Base-by-base conservation (phyloP, 139 green algal genomes). In the Volvox africanus region DNA sequence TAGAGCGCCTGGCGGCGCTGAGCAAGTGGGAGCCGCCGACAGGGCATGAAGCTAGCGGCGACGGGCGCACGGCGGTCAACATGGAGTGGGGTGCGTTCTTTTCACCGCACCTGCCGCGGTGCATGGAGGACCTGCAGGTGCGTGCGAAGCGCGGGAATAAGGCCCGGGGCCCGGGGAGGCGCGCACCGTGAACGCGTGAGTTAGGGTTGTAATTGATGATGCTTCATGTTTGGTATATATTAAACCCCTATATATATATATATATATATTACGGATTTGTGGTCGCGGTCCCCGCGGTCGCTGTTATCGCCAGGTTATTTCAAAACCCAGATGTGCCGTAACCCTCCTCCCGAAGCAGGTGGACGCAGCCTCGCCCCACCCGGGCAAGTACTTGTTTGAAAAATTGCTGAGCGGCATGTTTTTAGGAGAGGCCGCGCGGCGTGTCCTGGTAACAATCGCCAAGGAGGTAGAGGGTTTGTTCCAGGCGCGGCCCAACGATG, bases 321-420 rank as follows among this genome's bases (percentile, higher is more conserved):
- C 44, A 55, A 14, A 55, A 55, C 9, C 9, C 44, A 55, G 44
- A 5, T 55, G 5, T 55, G 44, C 9, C 9, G 44, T 55, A 55
- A 14, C 32, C 71, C 71, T 79, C 71, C 17, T 79, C 71, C 71
- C 20, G 26, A 36, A 33, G 12, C 83, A 88, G 83, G 67, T 89
- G 26, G 85, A 89, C 69, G 85, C 85, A 44, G n/a, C 85, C 69
- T 82, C 69, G 1, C 79, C 71, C 13, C 62, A 62, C 62, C 80
- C 93, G 92, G 96, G 96, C 36, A 87, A 92, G 81, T 95, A 96
- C 91, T 61, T 96, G 69, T 98, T 98, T 93, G 97, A 99, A 95
- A 99, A 99, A 94, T 89, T 99, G 88, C 96, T 99, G 36, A 94
- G 89, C 16, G 97, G 97, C 14, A 95, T 99, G 94, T 99, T 97